Evolutionary conservation across 2,329 filamentous ascomycete genomes (phyloP), one percentile per base, ranked within the genome.

Genomic region (Penicillium sp.): DNA sequence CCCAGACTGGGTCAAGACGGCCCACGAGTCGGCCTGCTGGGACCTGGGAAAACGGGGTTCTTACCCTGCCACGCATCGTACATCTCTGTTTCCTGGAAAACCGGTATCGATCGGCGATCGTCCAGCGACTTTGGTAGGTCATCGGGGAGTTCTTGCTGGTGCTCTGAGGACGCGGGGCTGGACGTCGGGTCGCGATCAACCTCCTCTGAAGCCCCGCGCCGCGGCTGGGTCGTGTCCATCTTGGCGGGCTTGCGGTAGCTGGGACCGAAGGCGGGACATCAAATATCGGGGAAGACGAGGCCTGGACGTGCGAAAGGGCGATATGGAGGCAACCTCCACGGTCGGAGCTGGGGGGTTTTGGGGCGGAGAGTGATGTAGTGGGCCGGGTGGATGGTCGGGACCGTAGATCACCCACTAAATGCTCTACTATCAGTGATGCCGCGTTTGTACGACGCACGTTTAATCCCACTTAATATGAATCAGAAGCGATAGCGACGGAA

Each of bases 41-140:
- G 52, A 42, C 20, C 15, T 57, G 55, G 42, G 56, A 31, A 41
- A 34, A 28, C 58, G 52, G 10, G 35, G 15, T 35, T 63, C 82
- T 73, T 75, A 89, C 94, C 94, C 88, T 98, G 92, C 95, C 95
- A 99, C 68, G 92, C 95, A 84, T 99, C 95, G 76, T 98, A 99
- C 81, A 97, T 92, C 82, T 98, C 95, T 42, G 93, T 96, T 82
- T 98, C 95, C 57, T 90, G 85, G 63, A 88, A 87, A 49, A 81
- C 82, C 4, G 88, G 85, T 37, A 90, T 84, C 70, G 83, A 83
- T 68, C 88, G 86, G 61, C 95, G 87, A 80, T 99, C 95, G 76
- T 99, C 90, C 57, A 99, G 85, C 12, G 93, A 96, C 67, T 86
- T 95, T 11, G 95, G 95, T 38, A 99, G 85, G 77, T 99, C 95